phyloP scores from a whole-genome alignment of 805 yeast species.

The Ogataea pini region DNA sequence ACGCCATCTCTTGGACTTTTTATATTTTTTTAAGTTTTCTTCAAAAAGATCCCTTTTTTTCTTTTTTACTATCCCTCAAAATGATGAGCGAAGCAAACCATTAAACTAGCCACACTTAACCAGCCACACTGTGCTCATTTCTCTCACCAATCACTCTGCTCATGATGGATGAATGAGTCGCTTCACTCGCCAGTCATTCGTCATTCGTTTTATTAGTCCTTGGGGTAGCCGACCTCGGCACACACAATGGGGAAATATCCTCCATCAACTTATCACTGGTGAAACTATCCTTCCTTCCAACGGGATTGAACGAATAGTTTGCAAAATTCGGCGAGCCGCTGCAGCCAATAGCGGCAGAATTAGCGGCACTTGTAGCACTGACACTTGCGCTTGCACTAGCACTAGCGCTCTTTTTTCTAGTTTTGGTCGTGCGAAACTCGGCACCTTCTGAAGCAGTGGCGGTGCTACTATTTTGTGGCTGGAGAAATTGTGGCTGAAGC shows the following conservation, averaged over 20 bases:
- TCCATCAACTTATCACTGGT: constrained; percentile 15
- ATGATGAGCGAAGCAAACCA: too few relatives aligned
- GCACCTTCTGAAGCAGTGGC: background rate
- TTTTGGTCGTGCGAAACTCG: constrained; percentile 20
- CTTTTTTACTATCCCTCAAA: background rate
- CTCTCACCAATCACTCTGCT: too few relatives aligned
- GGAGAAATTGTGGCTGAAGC: constrained; percentile 5
- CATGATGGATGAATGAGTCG: too few relatives aligned
- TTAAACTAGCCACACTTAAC: too few relatives aligned
- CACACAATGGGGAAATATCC: constrained; percentile 22
- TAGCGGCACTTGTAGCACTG: background rate
- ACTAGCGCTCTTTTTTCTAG: constrained; percentile 18
- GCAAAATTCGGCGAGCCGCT: constrained; percentile 19
- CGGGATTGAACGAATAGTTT: constrained; percentile 22
- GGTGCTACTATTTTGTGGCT: constrained; percentile 1
- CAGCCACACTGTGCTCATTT: too few relatives aligned
- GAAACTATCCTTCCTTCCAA: constrained; percentile 15
- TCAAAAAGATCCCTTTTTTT: background rate
- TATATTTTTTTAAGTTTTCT: background rate
- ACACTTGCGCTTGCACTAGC: constrained; percentile 1
- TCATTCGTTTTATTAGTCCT: background rate
- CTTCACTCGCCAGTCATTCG: too few relatives aligned
- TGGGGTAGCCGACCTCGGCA: constrained; percentile 5
- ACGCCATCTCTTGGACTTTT: background rate
- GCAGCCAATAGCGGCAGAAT: background rate